These are phyloP conservation scores for Eucalyptus pumila DNA, from an alignment of 345 rosid genomes.

Conservation along the genomic window DNA sequence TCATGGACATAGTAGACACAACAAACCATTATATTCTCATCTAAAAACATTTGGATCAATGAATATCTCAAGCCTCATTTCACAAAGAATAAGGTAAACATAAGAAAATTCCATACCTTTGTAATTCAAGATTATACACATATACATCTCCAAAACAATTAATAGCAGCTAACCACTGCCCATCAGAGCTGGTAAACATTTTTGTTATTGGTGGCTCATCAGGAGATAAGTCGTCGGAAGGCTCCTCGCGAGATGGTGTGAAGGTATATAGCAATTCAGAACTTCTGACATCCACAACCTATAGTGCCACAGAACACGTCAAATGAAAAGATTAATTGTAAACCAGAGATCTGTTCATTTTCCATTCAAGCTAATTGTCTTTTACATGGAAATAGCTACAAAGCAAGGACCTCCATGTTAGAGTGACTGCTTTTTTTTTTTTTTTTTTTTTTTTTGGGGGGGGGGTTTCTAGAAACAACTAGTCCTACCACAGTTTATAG, in stretches of 20 bases:
- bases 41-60: neutral
- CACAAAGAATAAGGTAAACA: neutral
- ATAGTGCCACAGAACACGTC: neutral
- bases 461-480: neutral
- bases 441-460: too few relatives aligned
- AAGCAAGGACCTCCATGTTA: neutral
- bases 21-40: neutral
- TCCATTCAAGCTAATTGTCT: neutral
- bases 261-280: slow-evolving; percentile 47
- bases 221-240: slow-evolving; percentile 28
- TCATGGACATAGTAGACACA: neutral
- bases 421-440: neutral
- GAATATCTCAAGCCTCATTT: neutral
- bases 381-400: neutral
- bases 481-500: neutral
- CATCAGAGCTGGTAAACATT: slow-evolving; percentile 77
- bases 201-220: slow-evolving; percentile 82
- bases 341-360: neutral
- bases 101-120: slow-evolving; percentile 29
- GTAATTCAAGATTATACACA: slow-evolving; percentile 68
- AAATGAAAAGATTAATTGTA: neutral
- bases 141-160: slow-evolving; percentile 93
- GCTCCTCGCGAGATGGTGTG: slow-evolving; percentile 43
- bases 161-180: slow-evolving; percentile 87
- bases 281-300: slow-evolving; percentile 61